These are phyloP conservation scores for Colletotrichum lini DNA, from an alignment of 2,329 filamentous ascomycete genomes.

Conservation along the genomic window DNA sequence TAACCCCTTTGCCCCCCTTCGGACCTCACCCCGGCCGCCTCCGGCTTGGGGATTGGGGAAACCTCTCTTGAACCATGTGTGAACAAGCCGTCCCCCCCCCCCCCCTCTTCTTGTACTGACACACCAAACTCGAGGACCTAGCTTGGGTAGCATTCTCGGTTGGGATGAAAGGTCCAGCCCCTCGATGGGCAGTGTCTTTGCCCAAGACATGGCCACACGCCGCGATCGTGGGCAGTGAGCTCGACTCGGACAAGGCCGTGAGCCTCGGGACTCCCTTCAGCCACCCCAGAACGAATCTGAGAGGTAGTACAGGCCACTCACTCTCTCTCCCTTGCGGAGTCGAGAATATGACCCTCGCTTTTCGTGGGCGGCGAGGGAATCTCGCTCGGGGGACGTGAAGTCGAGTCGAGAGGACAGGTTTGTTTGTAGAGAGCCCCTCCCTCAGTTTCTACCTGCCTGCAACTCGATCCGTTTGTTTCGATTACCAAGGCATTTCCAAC, in stretches of 20 bases:
- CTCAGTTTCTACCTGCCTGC: too few species aligned
- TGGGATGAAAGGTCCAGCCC: neutral
- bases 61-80: neutral
- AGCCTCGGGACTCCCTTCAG: neutral
- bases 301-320: neutral
- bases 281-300: neutral
- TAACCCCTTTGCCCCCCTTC: neutral
- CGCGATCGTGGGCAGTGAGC: neutral
- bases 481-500: neutral
- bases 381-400: too few species aligned
- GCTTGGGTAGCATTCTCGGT: neutral
- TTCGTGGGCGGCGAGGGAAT: neutral
- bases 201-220: neutral
- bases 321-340: neutral
- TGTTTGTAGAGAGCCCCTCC: too few species aligned
- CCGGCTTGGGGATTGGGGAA: neutral
- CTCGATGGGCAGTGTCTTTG: neutral
- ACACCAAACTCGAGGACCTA: too few species aligned
- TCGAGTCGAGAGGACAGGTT: neutral
- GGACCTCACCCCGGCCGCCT: neutral
- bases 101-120: too few species aligned
- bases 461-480: too few species aligned
- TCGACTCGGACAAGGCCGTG: neutral
- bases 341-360: neutral
- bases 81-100: neutral